A percentile compares a stretch with the other conserved stretches of the same genome.
These are phyloP conservation scores for Melastoma candidum DNA, from an alignment of 441 rosid species.

Conservation along the genomic window DNA sequence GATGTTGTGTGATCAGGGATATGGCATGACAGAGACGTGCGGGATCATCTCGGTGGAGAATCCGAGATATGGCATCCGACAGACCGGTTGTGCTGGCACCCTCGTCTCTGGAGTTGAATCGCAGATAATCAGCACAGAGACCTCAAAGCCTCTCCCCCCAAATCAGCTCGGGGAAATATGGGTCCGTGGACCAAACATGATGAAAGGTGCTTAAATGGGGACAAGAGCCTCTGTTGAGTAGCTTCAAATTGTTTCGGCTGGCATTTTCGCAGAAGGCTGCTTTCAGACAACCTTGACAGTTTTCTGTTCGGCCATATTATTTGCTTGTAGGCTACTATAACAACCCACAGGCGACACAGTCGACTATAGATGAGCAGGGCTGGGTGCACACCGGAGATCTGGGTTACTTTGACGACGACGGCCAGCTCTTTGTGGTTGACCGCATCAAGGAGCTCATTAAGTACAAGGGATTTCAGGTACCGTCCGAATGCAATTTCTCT, in stretches of 20 bases:
- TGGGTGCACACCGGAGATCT: conserved; percentile 70
- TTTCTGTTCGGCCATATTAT: background rate
- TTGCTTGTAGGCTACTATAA: conserved; percentile 43
- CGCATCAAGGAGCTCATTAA: conserved; percentile 73
- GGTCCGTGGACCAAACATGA: conserved; percentile 86
- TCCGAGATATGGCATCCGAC: conserved; percentile 26
- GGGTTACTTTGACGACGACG: conserved; percentile 64
- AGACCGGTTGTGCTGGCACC: conserved; percentile 59
- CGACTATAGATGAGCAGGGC: conserved; percentile 43
- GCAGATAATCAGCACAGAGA: conserved; percentile 50
- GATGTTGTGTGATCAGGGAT: conserved; percentile 39
- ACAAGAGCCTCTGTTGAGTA: no score
- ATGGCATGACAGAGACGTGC: conserved; percentile 84
- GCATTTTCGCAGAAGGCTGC: background rate
- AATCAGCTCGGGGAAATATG: conserved; percentile 67
- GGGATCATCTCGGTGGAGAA: conserved; percentile 52
- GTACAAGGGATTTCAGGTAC: conserved; percentile 70
- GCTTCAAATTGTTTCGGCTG: background rate
- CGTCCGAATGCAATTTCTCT: background rate
- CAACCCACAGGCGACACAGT: conserved; percentile 48
- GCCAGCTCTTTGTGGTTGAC: conserved; percentile 56
- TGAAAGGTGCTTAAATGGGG: conserved; percentile 40
- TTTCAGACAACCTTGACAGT: background rate
- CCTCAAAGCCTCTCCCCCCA: conserved; percentile 56
- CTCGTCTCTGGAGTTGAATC: conserved; percentile 65